Evolutionary conservation across 2,329 filamentous ascomycete genomes (phyloP).

Genomic region (Aspergillus fischeri): DNA sequence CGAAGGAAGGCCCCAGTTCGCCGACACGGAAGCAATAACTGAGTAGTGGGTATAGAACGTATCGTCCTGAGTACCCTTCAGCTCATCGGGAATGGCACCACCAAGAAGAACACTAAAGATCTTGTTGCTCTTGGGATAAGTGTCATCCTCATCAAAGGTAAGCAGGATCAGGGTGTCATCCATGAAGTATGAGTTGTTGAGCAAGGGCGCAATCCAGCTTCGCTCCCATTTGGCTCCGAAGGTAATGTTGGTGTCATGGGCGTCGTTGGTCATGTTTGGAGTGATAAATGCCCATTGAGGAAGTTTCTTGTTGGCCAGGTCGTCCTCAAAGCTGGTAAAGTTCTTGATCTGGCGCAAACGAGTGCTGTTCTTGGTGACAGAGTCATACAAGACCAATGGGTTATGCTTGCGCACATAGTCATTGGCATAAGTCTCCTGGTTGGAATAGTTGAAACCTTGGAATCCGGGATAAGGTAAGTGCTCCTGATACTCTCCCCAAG

Average conservation of each 20-base stretch:
- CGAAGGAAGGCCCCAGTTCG: constrained; percentile 66
- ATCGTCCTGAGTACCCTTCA: constrained; percentile 64
- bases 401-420: constrained; percentile 86
- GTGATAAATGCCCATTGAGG: constrained; percentile 63
- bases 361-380: constrained; percentile 53
- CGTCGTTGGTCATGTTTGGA: constrained; percentile 60
- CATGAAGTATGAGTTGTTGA: constrained; percentile 68
- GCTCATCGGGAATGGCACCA: constrained; percentile 60
- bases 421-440: constrained; percentile 57
- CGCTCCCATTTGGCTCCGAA: constrained; percentile 66
- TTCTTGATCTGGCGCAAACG: constrained; percentile 71
- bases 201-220: constrained; percentile 64
- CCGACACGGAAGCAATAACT: constrained; percentile 61
- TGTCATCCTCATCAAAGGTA: constrained; percentile 79
- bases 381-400: constrained; percentile 61
- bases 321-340: constrained; percentile 63
- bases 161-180: constrained; percentile 72
- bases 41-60: constrained; percentile 73
- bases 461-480: constrained; percentile 72
- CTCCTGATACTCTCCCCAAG: constrained; percentile 72
- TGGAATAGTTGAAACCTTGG: constrained; percentile 60
- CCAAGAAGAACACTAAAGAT: constrained; percentile 70
- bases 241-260: constrained; percentile 69
- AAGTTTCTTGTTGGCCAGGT: constrained; percentile 59
- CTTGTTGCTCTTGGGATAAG: constrained; percentile 63